phyloP scores from a whole-genome alignment of 306 rosid species.

The Echinosophora koreensis region DNA sequence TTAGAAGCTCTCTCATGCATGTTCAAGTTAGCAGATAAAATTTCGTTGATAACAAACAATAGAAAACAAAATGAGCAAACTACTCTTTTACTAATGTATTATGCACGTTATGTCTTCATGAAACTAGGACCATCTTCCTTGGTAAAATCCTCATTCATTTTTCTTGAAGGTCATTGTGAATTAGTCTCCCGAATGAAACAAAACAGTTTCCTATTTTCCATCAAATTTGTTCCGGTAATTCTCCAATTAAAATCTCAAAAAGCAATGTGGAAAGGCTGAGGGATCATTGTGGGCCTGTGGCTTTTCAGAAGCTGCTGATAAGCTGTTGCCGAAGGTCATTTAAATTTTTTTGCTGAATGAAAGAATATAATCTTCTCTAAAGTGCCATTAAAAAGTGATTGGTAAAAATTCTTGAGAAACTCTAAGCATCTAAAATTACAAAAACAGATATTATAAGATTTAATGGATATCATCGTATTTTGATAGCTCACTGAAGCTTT shows the following conservation, averaged over 20 bases:
- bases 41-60: background rate
- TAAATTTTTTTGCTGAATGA: background rate
- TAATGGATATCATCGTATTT: background rate
- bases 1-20: constrained; percentile 17
- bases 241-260: constrained; percentile 9
- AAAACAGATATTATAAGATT: background rate
- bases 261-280: background rate
- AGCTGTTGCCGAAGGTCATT: background rate
- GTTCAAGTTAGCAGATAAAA: constrained; percentile 18
- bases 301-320: constrained; percentile 2
- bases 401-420: constrained; percentile 35
- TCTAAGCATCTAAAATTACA: constrained; percentile 45
- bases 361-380: background rate
- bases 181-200: background rate
- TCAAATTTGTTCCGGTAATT: constrained; percentile 20
- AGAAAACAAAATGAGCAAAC: constrained; percentile 18
- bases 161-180: background rate
- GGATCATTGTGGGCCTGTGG: background rate
- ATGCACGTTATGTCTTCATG: constrained; percentile 1
- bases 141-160: constrained; percentile 20
- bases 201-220: background rate
- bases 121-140: constrained; percentile 4
- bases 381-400: background rate
- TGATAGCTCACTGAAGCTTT: constrained; percentile 19
- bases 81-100: background rate